phyloP scores from a whole-genome alignment of 257 asterid genomes.

The Capsicum rhomboideum region DNA sequence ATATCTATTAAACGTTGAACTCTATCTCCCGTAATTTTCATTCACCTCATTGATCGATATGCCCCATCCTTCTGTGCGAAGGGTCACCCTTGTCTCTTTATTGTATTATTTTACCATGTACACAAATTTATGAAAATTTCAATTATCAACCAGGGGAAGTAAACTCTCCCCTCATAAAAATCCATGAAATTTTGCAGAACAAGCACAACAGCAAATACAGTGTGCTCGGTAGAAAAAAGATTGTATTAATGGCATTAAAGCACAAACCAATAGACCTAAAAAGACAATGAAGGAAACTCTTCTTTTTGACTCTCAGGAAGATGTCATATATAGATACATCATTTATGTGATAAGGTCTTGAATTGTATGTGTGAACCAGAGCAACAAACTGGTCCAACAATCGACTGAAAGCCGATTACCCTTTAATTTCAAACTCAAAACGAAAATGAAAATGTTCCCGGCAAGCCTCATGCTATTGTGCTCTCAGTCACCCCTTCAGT shows the following conservation, averaged over 20 bases:
- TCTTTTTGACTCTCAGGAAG: background rate
- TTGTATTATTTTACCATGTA: too few species aligned
- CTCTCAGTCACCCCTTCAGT: conserved; percentile 18
- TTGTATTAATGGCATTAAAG: background rate
- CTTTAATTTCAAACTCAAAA: background rate
- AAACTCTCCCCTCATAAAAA: background rate
- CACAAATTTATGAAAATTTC: background rate
- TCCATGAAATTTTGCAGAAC: background rate
- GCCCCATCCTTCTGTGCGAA: too few species aligned
- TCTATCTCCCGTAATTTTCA: too few species aligned
- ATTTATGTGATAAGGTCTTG: background rate
- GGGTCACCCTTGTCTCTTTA: too few species aligned
- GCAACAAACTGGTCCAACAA: background rate
- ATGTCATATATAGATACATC: background rate
- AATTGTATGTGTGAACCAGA: background rate
- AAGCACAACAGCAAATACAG: background rate
- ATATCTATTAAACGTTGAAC: too few species aligned
- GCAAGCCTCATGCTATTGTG: conserved; percentile 5
- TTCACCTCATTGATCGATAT: too few species aligned
- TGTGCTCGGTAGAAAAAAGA: background rate
- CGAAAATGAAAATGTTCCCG: background rate
- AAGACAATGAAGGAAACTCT: background rate
- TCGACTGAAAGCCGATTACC: background rate
- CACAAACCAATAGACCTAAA: background rate
- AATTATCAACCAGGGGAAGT: background rate